Evolutionary conservation across 108 stramenopile genomes (phyloP), one percentile per base, ranked within the genome.

Genomic region (Seminavis robusta): DNA sequence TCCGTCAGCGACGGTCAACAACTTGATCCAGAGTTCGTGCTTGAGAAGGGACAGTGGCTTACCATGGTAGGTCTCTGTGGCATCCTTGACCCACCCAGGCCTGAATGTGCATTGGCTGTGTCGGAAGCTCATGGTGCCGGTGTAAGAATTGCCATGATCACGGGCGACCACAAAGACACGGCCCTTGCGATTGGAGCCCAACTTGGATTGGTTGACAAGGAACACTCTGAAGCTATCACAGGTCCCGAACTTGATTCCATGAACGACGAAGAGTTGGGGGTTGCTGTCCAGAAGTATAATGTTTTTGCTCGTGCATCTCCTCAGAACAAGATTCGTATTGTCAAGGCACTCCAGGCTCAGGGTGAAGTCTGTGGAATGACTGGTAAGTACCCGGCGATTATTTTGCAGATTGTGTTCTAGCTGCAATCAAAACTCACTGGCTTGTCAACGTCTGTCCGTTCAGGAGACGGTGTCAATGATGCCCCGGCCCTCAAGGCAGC

Each of bases 401-500:
- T n/a, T n/a, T n/a, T n/a, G n/a, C n/a, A n/a, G n/a, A n/a, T n/a
- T n/a, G n/a, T n/a, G n/a, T n/a, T n/a, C n/a, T n/a, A n/a, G n/a
- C n/a, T n/a, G n/a, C n/a, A n/a, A n/a, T n/a, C n/a, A n/a, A n/a
- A n/a, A n/a, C n/a, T n/a, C n/a, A n/a, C n/a, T n/a, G n/a, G n/a
- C n/a, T n/a, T n/a, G n/a, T n/a, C n/a, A n/a, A n/a, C n/a, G n/a
- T n/a, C n/a, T n/a, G n/a, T n/a, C n/a, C n/a, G n/a, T n/a, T n/a
- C 96, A 17, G 96, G 98, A 44, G 98, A 99, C 71, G 98, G 98
- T 56, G 98, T 99, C 33, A 99, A 99, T 59, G 98, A 99, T 63
- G 91, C 96, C 23, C 98, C 98, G 27, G 97, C 98, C 6, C 76
- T 99, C 15, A 98, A 97, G 81, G 83, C 88, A 56, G 98, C 97